These are phyloP conservation scores for Chaetomium olivaceum DNA, from an alignment of 2,329 filamentous ascomycete genomes.

Conservation along the genomic window DNA sequence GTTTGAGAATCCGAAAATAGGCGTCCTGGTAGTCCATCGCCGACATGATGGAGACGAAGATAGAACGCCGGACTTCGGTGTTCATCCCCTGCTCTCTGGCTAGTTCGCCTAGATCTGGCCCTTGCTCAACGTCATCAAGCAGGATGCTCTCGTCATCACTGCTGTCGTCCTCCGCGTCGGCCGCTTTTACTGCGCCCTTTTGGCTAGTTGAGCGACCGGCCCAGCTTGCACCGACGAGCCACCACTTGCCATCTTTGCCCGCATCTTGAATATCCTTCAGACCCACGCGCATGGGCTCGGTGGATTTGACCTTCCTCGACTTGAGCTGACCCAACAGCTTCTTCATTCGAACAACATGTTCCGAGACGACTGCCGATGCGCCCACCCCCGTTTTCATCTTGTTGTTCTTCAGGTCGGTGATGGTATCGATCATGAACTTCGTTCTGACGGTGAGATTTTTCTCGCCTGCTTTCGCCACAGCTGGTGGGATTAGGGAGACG, in stretches of 20 bases:
- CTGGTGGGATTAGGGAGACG: constrained; percentile 73
- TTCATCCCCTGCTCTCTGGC: constrained; percentile 83
- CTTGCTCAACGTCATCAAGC: constrained; percentile 46
- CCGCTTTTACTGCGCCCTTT: constrained; percentile 17
- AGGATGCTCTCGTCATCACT: constrained; percentile 38
- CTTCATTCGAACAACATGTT: constrained; percentile 85
- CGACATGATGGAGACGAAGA: constrained; percentile 89
- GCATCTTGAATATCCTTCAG: constrained; percentile 79
- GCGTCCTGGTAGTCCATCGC: constrained; percentile 83
- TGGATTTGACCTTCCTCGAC: constrained; percentile 64
- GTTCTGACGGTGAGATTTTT: constrained; percentile 79
- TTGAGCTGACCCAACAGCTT: constrained; percentile 82
- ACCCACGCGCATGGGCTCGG: constrained; percentile 78
- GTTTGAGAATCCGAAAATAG: constrained; percentile 73
- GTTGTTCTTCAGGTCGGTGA: constrained; percentile 93
- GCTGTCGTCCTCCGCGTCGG: constrained; percentile 31
- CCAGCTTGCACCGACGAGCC: constrained; percentile 97
- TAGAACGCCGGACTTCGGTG: constrained; percentile 81
- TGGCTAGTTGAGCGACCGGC: constrained; percentile 43
- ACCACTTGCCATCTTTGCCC: constrained; percentile 93
- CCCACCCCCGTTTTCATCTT: constrained; percentile 74
- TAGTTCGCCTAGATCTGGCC: constrained; percentile 71
- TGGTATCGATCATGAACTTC: constrained; percentile 96
- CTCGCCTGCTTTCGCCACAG: constrained; percentile 67
- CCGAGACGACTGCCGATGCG: constrained; percentile 71